Evolutionary conservation across 73 alveolate species (phyloP).

Genomic region (Tetrahymena thermophila): DNA sequence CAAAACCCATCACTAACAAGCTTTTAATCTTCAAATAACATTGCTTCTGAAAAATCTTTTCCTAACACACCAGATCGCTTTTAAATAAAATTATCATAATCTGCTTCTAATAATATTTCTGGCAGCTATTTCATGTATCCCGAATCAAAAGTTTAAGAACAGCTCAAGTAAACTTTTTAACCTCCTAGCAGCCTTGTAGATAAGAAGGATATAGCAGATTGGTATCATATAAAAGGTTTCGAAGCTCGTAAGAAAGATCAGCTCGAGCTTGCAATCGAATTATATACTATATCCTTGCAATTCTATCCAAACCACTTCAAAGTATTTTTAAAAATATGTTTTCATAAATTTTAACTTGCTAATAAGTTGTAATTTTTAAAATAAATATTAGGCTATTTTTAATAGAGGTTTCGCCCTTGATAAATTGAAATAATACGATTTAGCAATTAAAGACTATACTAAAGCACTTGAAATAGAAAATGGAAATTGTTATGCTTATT

Average conservation of each 20-base stretch:
- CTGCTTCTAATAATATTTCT: background rate
- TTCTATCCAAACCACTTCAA: slow-evolving; percentile 71
- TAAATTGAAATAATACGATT: slow-evolving; percentile 85
- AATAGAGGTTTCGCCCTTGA: slow-evolving; percentile 96
- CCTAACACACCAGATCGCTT: background rate
- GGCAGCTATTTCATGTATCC: background rate
- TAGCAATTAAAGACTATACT: slow-evolving; percentile 88
- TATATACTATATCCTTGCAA: slow-evolving; percentile 64
- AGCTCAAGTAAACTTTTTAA: background rate
- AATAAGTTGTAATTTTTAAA: no score
- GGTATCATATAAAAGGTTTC: slow-evolving; percentile 64
- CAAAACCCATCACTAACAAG: background rate
- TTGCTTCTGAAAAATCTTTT: background rate
- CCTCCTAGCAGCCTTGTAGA: slow-evolving; percentile 10
- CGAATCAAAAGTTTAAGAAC: background rate
- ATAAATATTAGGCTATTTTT: slow-evolving; percentile 44
- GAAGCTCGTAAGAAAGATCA: slow-evolving; percentile 71
- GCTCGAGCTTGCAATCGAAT: slow-evolving; percentile 54
- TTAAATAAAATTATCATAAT: background rate
- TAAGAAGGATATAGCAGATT: slow-evolving; percentile 56
- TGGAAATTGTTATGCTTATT: slow-evolving; percentile 89
- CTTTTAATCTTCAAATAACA: background rate
- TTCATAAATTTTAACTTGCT: no score
- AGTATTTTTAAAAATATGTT: background rate
- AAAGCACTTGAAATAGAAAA: slow-evolving; percentile 90